Base-by-base conservation (phyloP, 805 yeast species). In the Saccharomycopsis babjevae region DNA sequence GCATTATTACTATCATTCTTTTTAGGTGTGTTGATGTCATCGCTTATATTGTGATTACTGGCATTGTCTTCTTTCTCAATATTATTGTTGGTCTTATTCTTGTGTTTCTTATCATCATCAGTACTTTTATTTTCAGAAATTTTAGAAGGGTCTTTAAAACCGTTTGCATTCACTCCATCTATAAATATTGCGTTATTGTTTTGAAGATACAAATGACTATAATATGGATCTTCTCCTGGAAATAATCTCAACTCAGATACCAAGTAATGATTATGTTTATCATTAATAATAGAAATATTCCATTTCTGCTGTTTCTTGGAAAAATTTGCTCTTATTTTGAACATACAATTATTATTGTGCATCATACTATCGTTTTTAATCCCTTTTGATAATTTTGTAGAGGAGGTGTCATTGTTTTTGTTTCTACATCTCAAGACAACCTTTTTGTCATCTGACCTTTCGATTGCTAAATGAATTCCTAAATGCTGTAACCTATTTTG, bases 371-470 rank as follows among this genome's bases (percentile, higher is more conserved):
- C 50, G 30, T 30, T 39, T 18, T 40, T 40, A 10, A 39, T 36
- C 4, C 22, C 52, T 16, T 36, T 30, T 16, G 38, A 1, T 15
- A 32, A 11, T 16, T 40, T 30, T 52, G 55, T 16, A 8, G 30
- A 43, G 5, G 50, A 5, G 5, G 30, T n/a, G 20, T 39, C 43
- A 16, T 39, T 18, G 20, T 36, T 32, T 36, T 57, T 34, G 20
- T 61, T 57, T 18, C 65, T 62, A 59, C 74, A 71, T 59, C 71
- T 67, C 66, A 71, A 70, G 13, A 72, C 71, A 20, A 70, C 68
- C 58, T 71, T 70, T 20, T 70, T 65, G 1, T 68, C 59, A 57
- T 71, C 74, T 0, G 73, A 70, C 63, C 74, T 66, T 58, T 71
- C 74, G 64, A 72, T 70, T 25, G 65, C 65, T 16, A 63, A 43